Percentiles rank a stretch among this genome's conserved stretches.
Conservation (phyloP, 495 filamentous ascomycete species). For the Aspergillus sclerotiicarbonarius region DNA sequence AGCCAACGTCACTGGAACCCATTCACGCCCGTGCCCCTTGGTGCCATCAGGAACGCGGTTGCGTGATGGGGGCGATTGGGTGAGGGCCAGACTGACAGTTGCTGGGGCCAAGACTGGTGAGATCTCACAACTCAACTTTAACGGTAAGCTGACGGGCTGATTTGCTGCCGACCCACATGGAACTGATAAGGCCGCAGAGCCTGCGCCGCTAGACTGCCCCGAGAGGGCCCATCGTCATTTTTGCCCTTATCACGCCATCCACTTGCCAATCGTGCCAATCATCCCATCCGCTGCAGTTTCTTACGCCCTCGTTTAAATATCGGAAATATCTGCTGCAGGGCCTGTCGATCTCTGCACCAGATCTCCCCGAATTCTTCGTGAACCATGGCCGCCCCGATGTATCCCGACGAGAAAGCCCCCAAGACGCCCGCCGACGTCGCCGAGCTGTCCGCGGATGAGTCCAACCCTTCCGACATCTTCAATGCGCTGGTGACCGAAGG, state of each 20-base stretch:
- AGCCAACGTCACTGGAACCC: no score
- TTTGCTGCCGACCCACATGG: no score
- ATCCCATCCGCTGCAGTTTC: neutral
- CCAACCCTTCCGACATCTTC: conserved; percentile 22
- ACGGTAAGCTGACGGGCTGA: no score
- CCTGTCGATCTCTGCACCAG: neutral
- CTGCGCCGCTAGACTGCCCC: neutral
- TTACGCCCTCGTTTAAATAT: neutral
- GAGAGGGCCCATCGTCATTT: neutral
- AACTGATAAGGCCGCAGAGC: no score
- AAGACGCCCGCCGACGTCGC: neutral
- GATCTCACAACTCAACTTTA: no score
- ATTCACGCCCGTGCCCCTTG: no score
- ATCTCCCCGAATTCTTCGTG: neutral
- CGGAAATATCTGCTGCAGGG: neutral
- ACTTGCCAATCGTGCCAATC: neutral
- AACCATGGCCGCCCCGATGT: neutral
- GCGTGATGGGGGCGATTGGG: no score
- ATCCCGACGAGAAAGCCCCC: neutral
- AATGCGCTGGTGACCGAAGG: conserved; percentile 28
- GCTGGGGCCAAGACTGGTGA: no score
- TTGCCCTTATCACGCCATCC: neutral
- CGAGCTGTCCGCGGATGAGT: conserved; percentile 9
- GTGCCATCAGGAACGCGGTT: no score
- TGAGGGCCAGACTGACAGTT: no score